Evolutionary conservation across 306 rosid genomes (phyloP), one percentile per base, ranked within the genome.

Genomic region (Cucurbita pepo): DNA sequence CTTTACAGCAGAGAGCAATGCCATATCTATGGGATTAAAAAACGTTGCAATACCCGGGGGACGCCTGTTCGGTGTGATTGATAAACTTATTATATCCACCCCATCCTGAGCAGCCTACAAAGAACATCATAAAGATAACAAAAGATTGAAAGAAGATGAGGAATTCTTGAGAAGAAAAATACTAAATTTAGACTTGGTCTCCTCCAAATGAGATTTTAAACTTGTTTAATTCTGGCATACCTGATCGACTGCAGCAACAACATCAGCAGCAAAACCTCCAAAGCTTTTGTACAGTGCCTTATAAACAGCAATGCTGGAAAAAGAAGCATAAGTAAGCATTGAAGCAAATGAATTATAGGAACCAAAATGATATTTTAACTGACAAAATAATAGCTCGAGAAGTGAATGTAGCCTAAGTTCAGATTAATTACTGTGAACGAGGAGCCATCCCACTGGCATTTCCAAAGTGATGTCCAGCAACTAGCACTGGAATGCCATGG

Each of bases 381-480:
- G 3, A 30, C 34, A 59, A 59, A 69, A 51, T 53, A 71, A 81
- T 37, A 4, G 34, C 57, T 65, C 40, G 38, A 45, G 9, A 10
- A 48, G 56, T 22, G 5, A 67, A 22, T 3, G 43, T 47, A 51
- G 43, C 43, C 73, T 5, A 7, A 65, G 80, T 56, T 64, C 57
- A 79, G 87, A 83, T 56, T 80, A 77, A 25, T 89, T 95, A 95
- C 99, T 95, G 99, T 75, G 99, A 77, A 71, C 83, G 99, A 73
- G 99, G 97, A 91, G 99, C 97, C 99, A 95, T 95, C 83, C 99
- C 99, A 77, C 99, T 95, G 55, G 99, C 99, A 81, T 91, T 88
- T 76, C 99, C 99, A 65, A 89, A 95, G 84, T 77, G 82, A 85
- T 95, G 95, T 66, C 95, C 99, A 13, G 99, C 85, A 80, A 95